Percentiles rank a stretch among this genome's conserved stretches.
phyloP scores from a whole-genome alignment of 768 basidiomycete species.

The Hypholoma fasciculare region DNA sequence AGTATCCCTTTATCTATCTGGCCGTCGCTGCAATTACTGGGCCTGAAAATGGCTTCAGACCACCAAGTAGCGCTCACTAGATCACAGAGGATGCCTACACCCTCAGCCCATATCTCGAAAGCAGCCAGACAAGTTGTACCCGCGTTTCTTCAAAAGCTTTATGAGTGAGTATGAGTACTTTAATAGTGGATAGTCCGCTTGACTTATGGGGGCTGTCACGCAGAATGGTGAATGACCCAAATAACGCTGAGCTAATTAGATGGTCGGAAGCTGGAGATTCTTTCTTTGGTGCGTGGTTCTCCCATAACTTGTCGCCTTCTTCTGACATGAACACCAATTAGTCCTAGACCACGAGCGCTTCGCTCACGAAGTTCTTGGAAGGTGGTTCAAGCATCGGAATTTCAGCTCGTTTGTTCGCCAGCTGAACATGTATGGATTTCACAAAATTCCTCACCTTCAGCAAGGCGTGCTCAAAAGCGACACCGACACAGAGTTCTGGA shows the following conservation, averaged over 20 bases:
- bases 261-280: constrained; percentile 93
- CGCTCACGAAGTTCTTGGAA: constrained; percentile 83
- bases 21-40: background rate
- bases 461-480: constrained; percentile 90
- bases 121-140: constrained; percentile 49
- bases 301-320: background rate
- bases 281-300: constrained; percentile 71
- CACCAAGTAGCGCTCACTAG: constrained; percentile 61
- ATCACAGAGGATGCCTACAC: constrained; percentile 28
- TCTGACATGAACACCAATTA: constrained; percentile 32
- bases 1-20: background rate
- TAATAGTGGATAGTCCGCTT: constrained; percentile 8
- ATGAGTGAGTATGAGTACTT: constrained; percentile 59
- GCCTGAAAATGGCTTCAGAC: constrained; percentile 44
- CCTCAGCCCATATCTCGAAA: constrained; percentile 30
- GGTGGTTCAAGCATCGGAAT: constrained; percentile 98
- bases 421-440: constrained; percentile 95
- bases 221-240: constrained; percentile 91
- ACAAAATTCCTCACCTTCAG: constrained; percentile 94
- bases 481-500: constrained; percentile 80
- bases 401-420: constrained; percentile 92
- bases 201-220: constrained; percentile 7
- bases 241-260: constrained; percentile 80
- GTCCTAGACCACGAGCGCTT: constrained; percentile 92
- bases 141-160: constrained; percentile 91